Evolutionary conservation across 2,329 filamentous ascomycete genomes (phyloP), one percentile per base, ranked within the genome.

Genomic region (Monilinia aucupariae): DNA sequence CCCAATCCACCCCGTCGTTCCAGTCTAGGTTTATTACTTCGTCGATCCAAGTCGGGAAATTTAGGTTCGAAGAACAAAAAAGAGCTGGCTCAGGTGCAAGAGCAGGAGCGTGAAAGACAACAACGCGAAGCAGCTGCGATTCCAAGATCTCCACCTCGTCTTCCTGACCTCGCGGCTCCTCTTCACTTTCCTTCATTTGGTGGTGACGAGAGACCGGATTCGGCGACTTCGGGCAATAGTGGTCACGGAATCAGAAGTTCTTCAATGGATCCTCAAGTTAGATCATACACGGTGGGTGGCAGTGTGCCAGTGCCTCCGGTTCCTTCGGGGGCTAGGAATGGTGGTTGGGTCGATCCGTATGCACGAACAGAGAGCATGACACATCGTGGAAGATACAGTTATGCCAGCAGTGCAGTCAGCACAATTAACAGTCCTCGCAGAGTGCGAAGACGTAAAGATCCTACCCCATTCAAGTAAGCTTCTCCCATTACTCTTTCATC

Each of bases 401-500:
- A 97, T 78, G 92, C 93, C 63, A 96, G 90, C 78, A 96, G 90
- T 76, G 89, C 90, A 61, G 85, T 93, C 69, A 96, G 91, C 80
- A 89, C 91, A 65, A 86, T 96, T 78, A 96, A 96, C 79, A 96
- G 89, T 76, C 93, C 94, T 67, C 87, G 94, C 69, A 87, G 92
- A 74, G 88, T 97, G 69, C 87, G 94, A 71, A 89, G 93, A 80
- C 88, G 94, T 79, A 97, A 96, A 81, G 94, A 99, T 74, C 94
- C 94, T 10, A 97, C 93, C 13, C 92, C 94, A 0, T 96, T 97
- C 84, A 99, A 99, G 93, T 97, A 81, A 84, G 92, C 84, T n/a
- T 64, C 30, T 22, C 39, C 41, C 20, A 51, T 13, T 8, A 54
- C 25, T 15, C 30, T 32, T 51, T 6, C n/a, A n/a, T 22, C n/a